Percentiles rank a stretch among this genome's conserved stretches.
These are phyloP conservation scores for Stachybotrys echinatus DNA, from an alignment of 2,329 filamentous ascomycete species.

Conservation along the genomic window DNA sequence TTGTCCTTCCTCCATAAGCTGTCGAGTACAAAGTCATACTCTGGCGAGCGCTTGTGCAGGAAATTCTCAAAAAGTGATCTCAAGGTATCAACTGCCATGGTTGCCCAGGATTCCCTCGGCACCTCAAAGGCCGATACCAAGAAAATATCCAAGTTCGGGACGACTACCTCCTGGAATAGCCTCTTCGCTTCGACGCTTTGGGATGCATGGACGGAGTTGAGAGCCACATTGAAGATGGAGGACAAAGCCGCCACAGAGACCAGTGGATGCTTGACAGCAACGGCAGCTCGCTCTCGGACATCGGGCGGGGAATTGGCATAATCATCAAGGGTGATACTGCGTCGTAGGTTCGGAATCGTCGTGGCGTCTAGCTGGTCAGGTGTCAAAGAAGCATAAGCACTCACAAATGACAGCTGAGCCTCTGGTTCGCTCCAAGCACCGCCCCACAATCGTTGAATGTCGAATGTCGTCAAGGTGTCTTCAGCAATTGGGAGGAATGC, in stretches of 20 bases:
- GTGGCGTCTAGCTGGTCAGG: slow-evolving; percentile 75
- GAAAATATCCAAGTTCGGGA: slow-evolving; percentile 73
- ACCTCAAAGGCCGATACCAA: slow-evolving; percentile 73
- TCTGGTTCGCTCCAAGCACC: slow-evolving; percentile 82
- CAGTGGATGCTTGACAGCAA: slow-evolving; percentile 76
- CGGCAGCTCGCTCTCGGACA: slow-evolving; percentile 46
- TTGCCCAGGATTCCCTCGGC: slow-evolving; percentile 66
- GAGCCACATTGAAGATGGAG: slow-evolving; percentile 59
- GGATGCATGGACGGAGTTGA: slow-evolving; percentile 56
- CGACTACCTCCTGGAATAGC: slow-evolving; percentile 61
- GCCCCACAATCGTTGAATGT: slow-evolving; percentile 87
- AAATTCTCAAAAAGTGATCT: slow-evolving; percentile 79
- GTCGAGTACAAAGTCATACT: slow-evolving; percentile 84
- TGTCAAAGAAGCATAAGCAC: slow-evolving; percentile 74
- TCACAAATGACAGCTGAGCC: slow-evolving; percentile 89
- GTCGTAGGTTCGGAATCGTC: slow-evolving; percentile 74
- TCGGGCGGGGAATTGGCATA: slow-evolving; percentile 44
- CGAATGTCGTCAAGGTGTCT: slow-evolving; percentile 48
- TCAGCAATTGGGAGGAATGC: slow-evolving; percentile 69
- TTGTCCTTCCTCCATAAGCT: slow-evolving; percentile 89
- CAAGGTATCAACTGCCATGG: slow-evolving; percentile 68
- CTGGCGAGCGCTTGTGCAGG: slow-evolving; percentile 68
- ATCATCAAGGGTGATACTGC: slow-evolving; percentile 64
- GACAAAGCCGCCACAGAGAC: slow-evolving; percentile 82
- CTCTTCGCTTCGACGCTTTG: slow-evolving; percentile 59